Percentiles rank a stretch among this genome's conserved stretches.
These are phyloP conservation scores for Tephrocybe sp. DNA, from an alignment of 768 basidiomycete genomes.

Conservation along the genomic window DNA sequence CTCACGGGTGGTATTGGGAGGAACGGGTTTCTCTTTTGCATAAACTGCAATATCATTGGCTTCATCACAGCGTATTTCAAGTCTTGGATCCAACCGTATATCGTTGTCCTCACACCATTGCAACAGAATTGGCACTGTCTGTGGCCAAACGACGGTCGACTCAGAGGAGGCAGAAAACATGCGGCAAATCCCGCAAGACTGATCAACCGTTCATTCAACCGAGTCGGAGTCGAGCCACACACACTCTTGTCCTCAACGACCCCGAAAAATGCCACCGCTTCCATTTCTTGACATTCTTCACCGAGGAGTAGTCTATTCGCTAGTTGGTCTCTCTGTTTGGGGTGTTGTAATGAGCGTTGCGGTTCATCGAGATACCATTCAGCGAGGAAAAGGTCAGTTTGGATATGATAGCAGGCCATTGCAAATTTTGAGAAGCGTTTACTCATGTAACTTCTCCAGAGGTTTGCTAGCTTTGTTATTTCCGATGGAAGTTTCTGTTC, in stretches of 20 bases:
- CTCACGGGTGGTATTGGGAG: conserved; percentile 36
- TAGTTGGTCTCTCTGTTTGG: conserved; percentile 50
- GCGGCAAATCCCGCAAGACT: conserved; percentile 6
- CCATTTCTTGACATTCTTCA: conserved; percentile 48
- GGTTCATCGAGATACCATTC: conserved; percentile 53
- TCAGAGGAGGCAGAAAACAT: conserved; percentile 2
- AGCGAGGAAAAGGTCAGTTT: conserved; percentile 51
- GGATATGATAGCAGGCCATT: no score
- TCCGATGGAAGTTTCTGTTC: background rate
- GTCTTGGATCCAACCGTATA: conserved; percentile 43
- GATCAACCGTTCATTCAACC: no score
- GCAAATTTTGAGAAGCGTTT: no score
- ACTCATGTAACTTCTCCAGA: conserved; percentile 12
- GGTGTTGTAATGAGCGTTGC: conserved; percentile 50
- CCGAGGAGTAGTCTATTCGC: conserved; percentile 50
- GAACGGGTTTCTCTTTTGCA: conserved; percentile 30
- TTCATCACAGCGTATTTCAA: conserved; percentile 32
- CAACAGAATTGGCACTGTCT: conserved; percentile 33
- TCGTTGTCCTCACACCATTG: conserved; percentile 48
- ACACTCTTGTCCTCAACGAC: no score
- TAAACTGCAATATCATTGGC: conserved; percentile 33
- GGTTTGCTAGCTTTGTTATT: conserved; percentile 26
- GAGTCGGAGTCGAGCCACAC: no score
- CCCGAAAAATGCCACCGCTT: conserved; percentile 21
- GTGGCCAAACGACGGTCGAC: conserved; percentile 22